A percentile compares a stretch with the other conserved stretches of the same genome.
Evolutionary conservation across 2,329 filamentous ascomycete genomes (phyloP).

Genomic region (Penicillium nordicum): DNA sequence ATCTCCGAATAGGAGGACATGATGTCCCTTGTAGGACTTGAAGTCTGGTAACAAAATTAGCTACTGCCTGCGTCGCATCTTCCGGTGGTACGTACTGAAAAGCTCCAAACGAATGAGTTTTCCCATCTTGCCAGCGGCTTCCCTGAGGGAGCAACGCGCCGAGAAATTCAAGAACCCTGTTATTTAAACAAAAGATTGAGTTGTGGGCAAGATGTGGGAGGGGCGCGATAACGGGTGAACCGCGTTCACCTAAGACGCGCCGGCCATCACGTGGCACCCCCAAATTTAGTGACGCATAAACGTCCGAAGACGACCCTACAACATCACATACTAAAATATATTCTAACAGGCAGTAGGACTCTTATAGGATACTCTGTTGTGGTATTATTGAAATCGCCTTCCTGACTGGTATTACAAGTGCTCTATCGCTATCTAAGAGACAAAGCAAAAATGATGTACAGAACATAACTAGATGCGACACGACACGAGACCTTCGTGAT

Average conservation of each 20-base stretch:
- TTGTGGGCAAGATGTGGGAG: slow-evolving; percentile 16
- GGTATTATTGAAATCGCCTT: not conserved
- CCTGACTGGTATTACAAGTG: not conserved
- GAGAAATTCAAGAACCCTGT: slow-evolving; percentile 11
- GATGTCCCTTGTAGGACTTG: slow-evolving; percentile 98
- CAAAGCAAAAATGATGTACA: slow-evolving; percentile 4
- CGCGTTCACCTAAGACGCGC: slow-evolving; percentile 27
- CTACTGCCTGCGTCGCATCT: slow-evolving; percentile 11
- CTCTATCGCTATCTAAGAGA: not conserved
- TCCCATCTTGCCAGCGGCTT: slow-evolving; percentile 65
- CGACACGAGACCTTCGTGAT: not conserved
- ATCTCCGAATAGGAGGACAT: slow-evolving; percentile 90
- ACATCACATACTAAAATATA: not conserved
- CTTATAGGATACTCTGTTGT: not conserved
- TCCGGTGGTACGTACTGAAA: slow-evolving; percentile 63
- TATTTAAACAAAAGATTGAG: slow-evolving; percentile 15
- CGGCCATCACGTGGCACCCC: slow-evolving; percentile 24
- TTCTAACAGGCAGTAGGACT: not conserved
- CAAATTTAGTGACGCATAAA: not conserved
- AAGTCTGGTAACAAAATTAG: slow-evolving; percentile 64
- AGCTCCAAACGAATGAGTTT: slow-evolving; percentile 94
- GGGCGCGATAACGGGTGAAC: slow-evolving; percentile 25
- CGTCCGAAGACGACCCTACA: not conserved
- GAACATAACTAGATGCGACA: not conserved
- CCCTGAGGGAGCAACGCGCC: slow-evolving; percentile 21